Evolutionary conservation across 108 stramenopile species (phyloP), one percentile per base, ranked within the genome.

Genomic region (Cyclotella distinguenda): DNA sequence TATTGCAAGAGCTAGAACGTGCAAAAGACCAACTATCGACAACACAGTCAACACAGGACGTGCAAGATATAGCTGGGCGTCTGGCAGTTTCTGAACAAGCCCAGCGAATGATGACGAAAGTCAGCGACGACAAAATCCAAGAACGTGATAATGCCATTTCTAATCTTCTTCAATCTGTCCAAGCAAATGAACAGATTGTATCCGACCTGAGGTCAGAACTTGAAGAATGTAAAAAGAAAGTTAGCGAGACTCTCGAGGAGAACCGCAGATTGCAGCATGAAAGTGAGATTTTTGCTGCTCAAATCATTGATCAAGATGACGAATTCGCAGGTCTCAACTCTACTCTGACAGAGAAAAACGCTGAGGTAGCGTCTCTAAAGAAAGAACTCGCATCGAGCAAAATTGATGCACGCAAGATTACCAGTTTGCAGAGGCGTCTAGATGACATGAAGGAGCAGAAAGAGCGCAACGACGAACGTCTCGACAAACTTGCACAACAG

Each of bases 291-390:
- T 92, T 92, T 72, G 90, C 90, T 15, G 84, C 81, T 15, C 90
- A 92, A 74, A 85, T 92, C 22, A 88, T 92, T 54, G 90, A 92
- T 45, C 87, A 87, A 56, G 90, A 92, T 58, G 86, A 81, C 73
- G 87, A 92, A 56, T 78, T 89, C 50, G 86, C 88, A 68, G 52
- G 46, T 19, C 60, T 89, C 10, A 66, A 53, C 35, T 21, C 50
- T 9, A 46, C 54, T 12, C 16, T 89, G 18, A 60, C 55, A 6
- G 74, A 82, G 11, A 78, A 79, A 34, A 71, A 73, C 13, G 53
- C 59, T 5, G 40, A 70, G 10, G 68, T 81, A 32, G 27, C 57
- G 0, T 45, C 66, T 5, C 19, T 85, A 51, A 64, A 73, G 6
- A 50, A 36, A 26, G 72, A 82, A 47, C 10, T 78, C 1, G 25